Base-by-base conservation (phyloP, 768 basidiomycete genomes). In the Fomitopsis pulvina region DNA sequence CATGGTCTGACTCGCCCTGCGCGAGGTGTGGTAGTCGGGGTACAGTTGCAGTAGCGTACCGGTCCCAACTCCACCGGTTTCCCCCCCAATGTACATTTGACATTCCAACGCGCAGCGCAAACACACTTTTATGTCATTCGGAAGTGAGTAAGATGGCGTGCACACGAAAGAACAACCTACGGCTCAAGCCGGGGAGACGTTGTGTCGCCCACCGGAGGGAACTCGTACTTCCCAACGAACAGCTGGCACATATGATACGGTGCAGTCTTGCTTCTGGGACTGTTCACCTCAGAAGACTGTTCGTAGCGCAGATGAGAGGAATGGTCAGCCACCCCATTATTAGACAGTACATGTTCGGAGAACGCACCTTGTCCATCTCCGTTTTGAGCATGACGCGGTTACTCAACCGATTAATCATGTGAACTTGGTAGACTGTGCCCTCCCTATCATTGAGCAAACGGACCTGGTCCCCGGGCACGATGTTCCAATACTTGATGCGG, bases 401-500 rank as follows among this genome's bases (percentile, higher is more conserved):
- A 62, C 76, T 80, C 54, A 86, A 70, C 63, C 75, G 77, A 68
- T 91, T 87, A 49, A 91, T 80, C 65, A 76, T 80, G 52, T 80
- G 66, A 29, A 92, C 87, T 61, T 90, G 83, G 41, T 80, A 79
- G 28, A 90, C 59, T 14, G 68, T 74, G 37, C 74, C 77, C 24
- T 72, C 71, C 52, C 72, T 71, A 64, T 88, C 83, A 22, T 86
- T 85, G 6, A 79, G 75, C 48, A 90, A 54, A 44, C 84, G 78
- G 60, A 92, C 79, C 47, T 76, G 78, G 69, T 92, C 90, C 6
- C 90, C 90, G 4, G 91, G 87, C 28, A 89, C 83, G 52, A 92
- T 77, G 61, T 92, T 92, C 90, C 90, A 92, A 61, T 79, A 80
- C 63, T 88, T 85, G 46, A 92, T 85, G 41, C 90, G 75, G 59